Evolutionary conservation across 805 yeast species (phyloP).

Genomic region (Candida boleticola): DNA sequence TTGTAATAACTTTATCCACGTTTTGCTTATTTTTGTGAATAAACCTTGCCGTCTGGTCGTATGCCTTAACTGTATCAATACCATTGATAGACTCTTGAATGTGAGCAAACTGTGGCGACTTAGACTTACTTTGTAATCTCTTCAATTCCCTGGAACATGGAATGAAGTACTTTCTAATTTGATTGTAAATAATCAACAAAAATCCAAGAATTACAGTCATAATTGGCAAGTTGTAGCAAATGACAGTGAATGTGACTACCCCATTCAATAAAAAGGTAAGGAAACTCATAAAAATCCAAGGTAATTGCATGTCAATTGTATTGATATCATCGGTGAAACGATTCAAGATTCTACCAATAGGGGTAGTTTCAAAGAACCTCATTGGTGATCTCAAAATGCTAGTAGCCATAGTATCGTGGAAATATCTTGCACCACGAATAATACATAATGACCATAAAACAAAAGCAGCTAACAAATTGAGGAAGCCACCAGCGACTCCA

Average conservation of each 20-base stretch:
- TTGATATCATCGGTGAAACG: constrained; percentile 38
- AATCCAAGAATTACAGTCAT: constrained; percentile 27
- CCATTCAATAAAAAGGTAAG: constrained; percentile 21
- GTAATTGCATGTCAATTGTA: constrained; percentile 29
- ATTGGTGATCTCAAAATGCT: constrained; percentile 37
- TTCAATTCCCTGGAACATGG: constrained; percentile 36
- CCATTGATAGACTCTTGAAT: constrained; percentile 38
- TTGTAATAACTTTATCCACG: constrained; percentile 22
- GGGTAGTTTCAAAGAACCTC: constrained; percentile 43
- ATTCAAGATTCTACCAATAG: constrained; percentile 38
- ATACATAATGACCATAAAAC: constrained; percentile 31
- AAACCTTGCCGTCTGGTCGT: constrained; percentile 27
- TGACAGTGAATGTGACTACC: constrained; percentile 27
- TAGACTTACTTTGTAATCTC: constrained; percentile 28
- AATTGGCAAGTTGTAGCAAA: constrained; percentile 29
- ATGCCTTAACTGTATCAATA: constrained; percentile 35
- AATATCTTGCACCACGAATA: constrained; percentile 28
- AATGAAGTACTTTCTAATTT: constrained; percentile 28
- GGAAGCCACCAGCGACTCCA: constrained; percentile 28
- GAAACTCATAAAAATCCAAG: constrained; percentile 29
- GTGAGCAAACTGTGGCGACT: constrained; percentile 33
- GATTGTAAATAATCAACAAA: constrained; percentile 28
- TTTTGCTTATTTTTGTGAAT: constrained; percentile 20
- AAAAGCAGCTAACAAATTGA: constrained; percentile 25
- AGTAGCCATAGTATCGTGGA: constrained; percentile 37